Evolutionary conservation across 306 rosid genomes (phyloP).

Genomic region (Castanea crenata): DNA sequence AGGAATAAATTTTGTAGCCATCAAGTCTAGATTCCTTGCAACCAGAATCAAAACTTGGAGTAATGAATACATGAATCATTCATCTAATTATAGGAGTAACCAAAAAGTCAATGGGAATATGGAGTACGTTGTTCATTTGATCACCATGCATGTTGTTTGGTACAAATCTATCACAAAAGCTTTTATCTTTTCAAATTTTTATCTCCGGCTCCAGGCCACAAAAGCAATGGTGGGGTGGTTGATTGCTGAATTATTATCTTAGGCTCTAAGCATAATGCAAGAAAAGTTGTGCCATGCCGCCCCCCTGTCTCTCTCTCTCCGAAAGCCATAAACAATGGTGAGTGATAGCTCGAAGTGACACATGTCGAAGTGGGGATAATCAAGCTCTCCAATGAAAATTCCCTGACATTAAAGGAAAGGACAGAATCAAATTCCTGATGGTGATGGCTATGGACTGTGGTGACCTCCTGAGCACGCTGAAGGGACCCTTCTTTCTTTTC

Average conservation of each 20-base stretch:
- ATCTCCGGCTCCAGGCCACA: background rate
- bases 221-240: background rate
- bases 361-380: constrained; percentile 17
- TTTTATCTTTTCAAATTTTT: background rate
- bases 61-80: constrained; percentile 16
- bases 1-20: constrained; percentile 24
- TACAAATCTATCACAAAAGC: background rate
- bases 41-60: constrained; percentile 30
- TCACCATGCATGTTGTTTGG: background rate
- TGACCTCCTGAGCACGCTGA: constrained; percentile 18
- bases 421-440: constrained; percentile 55
- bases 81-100: constrained; percentile 15
- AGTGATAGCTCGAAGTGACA: constrained; percentile 34
- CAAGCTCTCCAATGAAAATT: constrained; percentile 29
- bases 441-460: constrained; percentile 30
- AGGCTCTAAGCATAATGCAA: background rate
- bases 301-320: background rate
- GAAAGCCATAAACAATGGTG: constrained; percentile 23
- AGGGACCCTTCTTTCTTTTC: constrained; percentile 27
- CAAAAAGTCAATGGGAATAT: background rate
- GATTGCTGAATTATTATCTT: constrained; percentile 16
- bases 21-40: constrained; percentile 28
- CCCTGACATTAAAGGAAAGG: constrained; percentile 36
- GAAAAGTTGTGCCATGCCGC: constrained; percentile 7
- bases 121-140: background rate